Base-by-base conservation (phyloP, 2,329 filamentous ascomycete genomes). In the Cryphonectria radicalis region DNA sequence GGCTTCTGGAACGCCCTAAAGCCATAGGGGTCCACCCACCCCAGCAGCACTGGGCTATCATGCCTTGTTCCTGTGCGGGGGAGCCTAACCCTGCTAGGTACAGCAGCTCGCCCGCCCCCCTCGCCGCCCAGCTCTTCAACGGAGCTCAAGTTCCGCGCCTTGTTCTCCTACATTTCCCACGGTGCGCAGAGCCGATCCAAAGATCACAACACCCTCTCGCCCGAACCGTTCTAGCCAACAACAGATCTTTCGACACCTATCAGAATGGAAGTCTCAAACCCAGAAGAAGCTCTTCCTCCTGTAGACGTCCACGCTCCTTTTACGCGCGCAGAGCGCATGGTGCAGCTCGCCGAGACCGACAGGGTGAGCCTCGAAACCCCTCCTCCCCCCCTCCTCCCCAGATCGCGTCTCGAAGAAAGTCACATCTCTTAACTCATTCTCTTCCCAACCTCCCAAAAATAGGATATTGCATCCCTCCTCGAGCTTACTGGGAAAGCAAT, bases 291-390 rank as follows among this genome's bases (percentile, higher is more conserved):
- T 53, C 10, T 64, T 53, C 70, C 69, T 53, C 70, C 72, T 10
- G 70, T 70, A 46, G 74, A 78, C 59, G 69, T 78, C 42, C 83
- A 85, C 60, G 78, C 85, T 46, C 85, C 87, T n/a, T 92, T 95
- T 75, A 92, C 90, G 13, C 87, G 92, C 46, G 88, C 91, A 57
- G 92, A 97, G 79, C 93, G 92, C 74, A 94, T 97, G 74, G 86
- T 91, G 70, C 93, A 97, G 77, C 88, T 97, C 70, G 92, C 91
- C 75, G 89, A 91, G 59, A 92, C 97, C 76, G 94, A 97, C 82
- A 88, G 88, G 77, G 90, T 91, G 62, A 78, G 55, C 71, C 35
- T 50, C 53, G 13, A 17, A 57, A 17, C 35, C 62, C 43, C 13
- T n/a, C n/a, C n/a, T n/a, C 43, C 46, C 22, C 14, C 13, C 62